These are phyloP conservation scores for Sclerotiophoma versabilis DNA, from an alignment of 2,329 filamentous ascomycete genomes.

Conservation along the genomic window DNA sequence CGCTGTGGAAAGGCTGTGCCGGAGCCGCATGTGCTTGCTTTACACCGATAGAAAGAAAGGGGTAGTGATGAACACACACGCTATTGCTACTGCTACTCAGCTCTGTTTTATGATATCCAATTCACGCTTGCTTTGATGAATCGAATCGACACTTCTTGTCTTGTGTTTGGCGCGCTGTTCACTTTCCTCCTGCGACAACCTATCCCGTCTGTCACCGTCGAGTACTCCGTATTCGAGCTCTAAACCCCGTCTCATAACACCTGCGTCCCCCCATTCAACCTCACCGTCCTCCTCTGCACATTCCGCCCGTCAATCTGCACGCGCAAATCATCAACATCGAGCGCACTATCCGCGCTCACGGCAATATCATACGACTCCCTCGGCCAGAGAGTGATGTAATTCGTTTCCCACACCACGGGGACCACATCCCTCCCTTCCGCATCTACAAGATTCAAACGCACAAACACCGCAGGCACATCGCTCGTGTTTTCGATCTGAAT, in stretches of 20 bases:
- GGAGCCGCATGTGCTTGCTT: constrained; percentile 13
- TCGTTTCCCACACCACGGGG: constrained; percentile 66
- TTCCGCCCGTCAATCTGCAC: constrained; percentile 23
- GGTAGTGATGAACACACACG: not conserved
- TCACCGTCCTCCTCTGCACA: constrained; percentile 16
- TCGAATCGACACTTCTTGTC: no score
- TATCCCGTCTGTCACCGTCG: not conserved
- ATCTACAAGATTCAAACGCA: constrained; percentile 61
- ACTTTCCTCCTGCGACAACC: not conserved
- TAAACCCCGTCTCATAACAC: constrained; percentile 1
- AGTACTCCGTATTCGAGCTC: no score
- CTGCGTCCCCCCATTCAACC: constrained; percentile 13
- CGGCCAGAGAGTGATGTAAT: constrained; percentile 69
- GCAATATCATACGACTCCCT: constrained; percentile 50
- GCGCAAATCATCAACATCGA: not conserved
- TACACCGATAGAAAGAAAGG: constrained; percentile 14
- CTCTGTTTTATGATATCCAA: constrained; percentile 18
- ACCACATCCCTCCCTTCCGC: constrained; percentile 54
- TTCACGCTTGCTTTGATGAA: no score
- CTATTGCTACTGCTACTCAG: not conserved
- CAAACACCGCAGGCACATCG: constrained; percentile 63
- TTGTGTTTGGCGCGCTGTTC: no score
- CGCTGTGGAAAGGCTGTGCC: constrained; percentile 16
- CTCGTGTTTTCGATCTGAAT: constrained; percentile 62
- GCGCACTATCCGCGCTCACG: not conserved